Evolutionary conservation across 2,329 filamentous ascomycete genomes (phyloP).

Genomic region (Talaromyces verruculosus): DNA sequence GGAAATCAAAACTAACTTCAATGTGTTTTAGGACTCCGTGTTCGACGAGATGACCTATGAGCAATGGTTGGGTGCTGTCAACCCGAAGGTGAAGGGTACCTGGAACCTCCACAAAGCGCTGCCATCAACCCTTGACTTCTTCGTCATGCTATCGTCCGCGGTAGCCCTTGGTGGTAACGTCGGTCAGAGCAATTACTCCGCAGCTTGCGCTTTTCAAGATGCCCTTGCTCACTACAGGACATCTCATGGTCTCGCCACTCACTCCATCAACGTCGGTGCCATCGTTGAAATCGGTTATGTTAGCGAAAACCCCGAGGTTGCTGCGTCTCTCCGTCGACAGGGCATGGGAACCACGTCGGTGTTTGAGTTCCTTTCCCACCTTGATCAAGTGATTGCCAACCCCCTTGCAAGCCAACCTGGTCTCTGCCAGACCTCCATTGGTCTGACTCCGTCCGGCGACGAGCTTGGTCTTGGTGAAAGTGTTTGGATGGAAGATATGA

Average conservation of each 20-base stretch:
- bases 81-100: not conserved
- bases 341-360: conserved; percentile 8
- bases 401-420: conserved; percentile 16
- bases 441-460: conserved; percentile 8
- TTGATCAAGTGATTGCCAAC: conserved; percentile 20
- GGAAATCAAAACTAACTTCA: not conserved
- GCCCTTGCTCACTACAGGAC: conserved; percentile 33
- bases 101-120: conserved; percentile 33
- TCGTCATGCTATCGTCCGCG: conserved; percentile 1
- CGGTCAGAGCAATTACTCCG: conserved; percentile 4
- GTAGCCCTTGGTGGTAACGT: not conserved
- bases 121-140: conserved; percentile 16
- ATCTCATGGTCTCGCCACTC: conserved; percentile 25
- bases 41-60: conserved; percentile 34
- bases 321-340: not conserved
- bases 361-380: conserved; percentile 20
- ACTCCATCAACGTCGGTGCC: conserved; percentile 32
- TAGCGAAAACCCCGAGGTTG: conserved; percentile 26
- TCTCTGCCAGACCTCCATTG: conserved; percentile 21
- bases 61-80: conserved; percentile 27
- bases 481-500: conserved; percentile 17
- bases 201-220: conserved; percentile 37
- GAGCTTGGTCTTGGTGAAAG: conserved; percentile 12
- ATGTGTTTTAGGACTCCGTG: conserved; percentile 25
- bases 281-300: conserved; percentile 36